Evolutionary conservation across 148 eudicot genomes (phyloP).

Genomic region (Rhododendron kiyosumense): DNA sequence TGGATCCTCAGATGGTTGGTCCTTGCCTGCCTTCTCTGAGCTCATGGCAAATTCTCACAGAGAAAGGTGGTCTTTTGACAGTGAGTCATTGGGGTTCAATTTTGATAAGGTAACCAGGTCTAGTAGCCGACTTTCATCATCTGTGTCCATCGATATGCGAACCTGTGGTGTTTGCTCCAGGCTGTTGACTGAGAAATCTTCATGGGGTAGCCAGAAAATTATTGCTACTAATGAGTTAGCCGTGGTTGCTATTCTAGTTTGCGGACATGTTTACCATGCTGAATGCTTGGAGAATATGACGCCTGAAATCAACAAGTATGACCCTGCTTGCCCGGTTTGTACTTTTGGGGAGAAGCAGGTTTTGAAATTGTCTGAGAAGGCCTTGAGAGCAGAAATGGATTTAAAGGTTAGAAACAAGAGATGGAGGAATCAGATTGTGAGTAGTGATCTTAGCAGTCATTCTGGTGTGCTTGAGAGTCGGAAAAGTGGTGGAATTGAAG

Average conservation of each 20-base stretch:
- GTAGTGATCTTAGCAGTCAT: slow-evolving; percentile 31
- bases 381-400: slow-evolving; percentile 63
- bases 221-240: slow-evolving; percentile 60
- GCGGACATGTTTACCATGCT: slow-evolving; percentile 91
- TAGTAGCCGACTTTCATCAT: slow-evolving; percentile 35
- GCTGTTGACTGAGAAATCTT: slow-evolving; percentile 65
- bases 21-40: slow-evolving; percentile 61
- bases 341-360: slow-evolving; percentile 81
- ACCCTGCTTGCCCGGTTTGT: slow-evolving; percentile 91
- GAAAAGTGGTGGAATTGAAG: slow-evolving; percentile 39
- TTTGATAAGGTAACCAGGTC: slow-evolving; percentile 45
- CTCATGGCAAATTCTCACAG: slow-evolving; percentile 57
- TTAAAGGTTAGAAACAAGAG: slow-evolving; percentile 45
- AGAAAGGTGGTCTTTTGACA: slow-evolving; percentile 82
- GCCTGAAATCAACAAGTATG: slow-evolving; percentile 73
- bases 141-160: slow-evolving; percentile 47
- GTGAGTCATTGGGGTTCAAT: slow-evolving; percentile 49
- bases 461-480: slow-evolving; percentile 45
- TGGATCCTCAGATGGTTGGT: slow-evolving; percentile 85
- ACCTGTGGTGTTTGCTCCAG: slow-evolving; percentile 81
- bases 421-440: slow-evolving; percentile 50
- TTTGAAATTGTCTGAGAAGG: slow-evolving; percentile 59
- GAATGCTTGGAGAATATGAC: slow-evolving; percentile 92
- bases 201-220: slow-evolving; percentile 67
- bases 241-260: slow-evolving; percentile 71